Base-by-base conservation (phyloP, 2,329 filamentous ascomycete species). In the Neocucurbitaria cava region DNA sequence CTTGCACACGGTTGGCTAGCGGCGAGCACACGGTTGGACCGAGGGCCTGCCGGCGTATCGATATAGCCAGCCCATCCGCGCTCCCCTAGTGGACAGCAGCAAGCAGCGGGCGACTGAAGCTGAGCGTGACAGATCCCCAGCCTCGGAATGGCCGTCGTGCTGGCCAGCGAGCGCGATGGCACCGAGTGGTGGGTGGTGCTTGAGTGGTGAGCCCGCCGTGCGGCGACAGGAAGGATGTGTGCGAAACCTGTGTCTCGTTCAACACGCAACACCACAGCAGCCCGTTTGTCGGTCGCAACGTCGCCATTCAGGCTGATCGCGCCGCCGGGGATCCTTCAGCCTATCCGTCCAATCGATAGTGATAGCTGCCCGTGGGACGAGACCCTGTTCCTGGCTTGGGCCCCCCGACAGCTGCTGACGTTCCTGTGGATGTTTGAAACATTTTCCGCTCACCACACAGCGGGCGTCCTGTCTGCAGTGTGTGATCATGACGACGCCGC, bases 291-390 rank as follows among this genome's bases (percentile, higher is more conserved):
- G 53, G 45, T 45, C 50, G 53, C 54, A 52, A 48, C 51, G 41
- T 50, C 58, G 58, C 57, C 55, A 51, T 52, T 45, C 50, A 54
- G 62, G 65, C 64, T 66, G 54, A 62, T 66, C 64, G 62, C 66
- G 66, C 65, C 49, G 52, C 65, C 51, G 52, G 59, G 57, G 17
- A 56, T 53, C 47, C 53, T 55, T 65, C 65, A 70, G 69, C 69
- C 69, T 72, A 73, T 69, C 71, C 66, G 64, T 64, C 72, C 72
- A 75, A 75, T 75, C 72, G 72, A 75, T 75, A 72, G 64, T 69
- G 72, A 72, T 74, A 74, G 46, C 68, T 71, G 62, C 55, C 67
- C 70, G 70, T 66, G 58, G 58, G 49, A 54, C 49, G 46, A 39
- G 62, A 60, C 66, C 68, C 68, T 69, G 69, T 61, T 59, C 58